Base-by-base conservation (phyloP, 2,329 filamentous ascomycete genomes). In the Fusarium poae region DNA sequence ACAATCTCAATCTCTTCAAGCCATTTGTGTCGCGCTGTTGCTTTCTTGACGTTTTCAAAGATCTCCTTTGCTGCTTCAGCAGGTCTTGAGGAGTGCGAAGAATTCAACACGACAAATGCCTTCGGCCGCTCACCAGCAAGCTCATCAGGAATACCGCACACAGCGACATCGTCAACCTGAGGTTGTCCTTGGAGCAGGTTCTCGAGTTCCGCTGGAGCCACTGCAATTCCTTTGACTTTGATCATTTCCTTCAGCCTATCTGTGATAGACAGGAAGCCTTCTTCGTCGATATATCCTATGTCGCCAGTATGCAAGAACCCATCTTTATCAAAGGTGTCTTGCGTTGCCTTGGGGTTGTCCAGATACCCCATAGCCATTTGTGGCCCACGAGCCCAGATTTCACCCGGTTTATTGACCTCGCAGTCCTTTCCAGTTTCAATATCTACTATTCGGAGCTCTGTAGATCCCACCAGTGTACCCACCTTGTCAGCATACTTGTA, bases 401-500 rank as follows among this genome's bases (percentile, higher is more conserved):
- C 50, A 20, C 50, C 94, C 13, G 85, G 82, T 70, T 90, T 82
- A 8, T 88, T 88, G 2, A 91, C 76, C 0, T 85, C 84, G 2
- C 97, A 75, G 4, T 90, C 84, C 4, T 79, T 76, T 1, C 77
- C 81, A 35, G 84, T 83, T 69, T 94, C 86, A 0, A 63, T 85
- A 73, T 91, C 85, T 4, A 97, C 91, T 7, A 97, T 82, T 77
- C 95, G 89, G 23, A 84, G 77, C 1, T 97, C 92, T 0, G 86
- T 91, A 25, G 86, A 84, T 39, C 92, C 65, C 5, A 74, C 48
- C 3, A 72, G 35, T 25, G 53, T 67, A 1, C 70, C 70, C 0
- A 53, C 72, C 0, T 30, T 56, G 8, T 67, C 21, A 5, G 30
- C 66, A 23, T 71, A 62, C 13, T 64, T 49, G 15, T 50, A 73